phyloP scores from a whole-genome alignment of 805 yeast species.

The Kluyveromyces dobzhanskii region DNA sequence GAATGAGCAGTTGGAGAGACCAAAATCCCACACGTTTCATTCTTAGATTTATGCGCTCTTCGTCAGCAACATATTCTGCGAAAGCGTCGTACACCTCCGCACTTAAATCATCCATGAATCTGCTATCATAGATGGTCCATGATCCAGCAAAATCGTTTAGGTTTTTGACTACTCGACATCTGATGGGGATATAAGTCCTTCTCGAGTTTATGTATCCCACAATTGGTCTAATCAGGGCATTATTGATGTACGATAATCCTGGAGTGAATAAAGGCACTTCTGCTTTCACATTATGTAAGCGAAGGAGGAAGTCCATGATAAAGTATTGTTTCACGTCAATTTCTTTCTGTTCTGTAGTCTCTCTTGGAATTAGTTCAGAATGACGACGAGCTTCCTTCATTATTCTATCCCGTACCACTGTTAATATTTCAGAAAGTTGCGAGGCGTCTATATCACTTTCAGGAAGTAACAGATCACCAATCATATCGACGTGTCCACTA shows the following conservation, averaged over 20 bases:
- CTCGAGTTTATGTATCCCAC: slow-evolving; percentile 90
- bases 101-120: slow-evolving; percentile 84
- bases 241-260: slow-evolving; percentile 86
- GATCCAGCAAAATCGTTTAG: slow-evolving; percentile 85
- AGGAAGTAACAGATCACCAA: slow-evolving; percentile 84
- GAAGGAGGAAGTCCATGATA: slow-evolving; percentile 70
- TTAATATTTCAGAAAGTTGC: slow-evolving; percentile 40
- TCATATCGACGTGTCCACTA: slow-evolving; percentile 83
- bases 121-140: slow-evolving; percentile 91
- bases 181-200: slow-evolving; percentile 81
- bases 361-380: slow-evolving; percentile 19
- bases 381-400: slow-evolving; percentile 41
- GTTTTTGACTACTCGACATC: slow-evolving; percentile 72
- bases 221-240: slow-evolving; percentile 87
- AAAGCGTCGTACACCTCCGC: slow-evolving; percentile 87
- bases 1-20: slow-evolving; percentile 80
- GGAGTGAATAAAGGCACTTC: slow-evolving; percentile 77
- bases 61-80: slow-evolving; percentile 82
- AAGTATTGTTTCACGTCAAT: slow-evolving; percentile 42
- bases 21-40: slow-evolving; percentile 85
- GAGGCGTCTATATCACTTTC: slow-evolving; percentile 44
- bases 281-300: slow-evolving; percentile 81
- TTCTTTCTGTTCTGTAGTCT: slow-evolving; percentile 20
- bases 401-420: slow-evolving; percentile 39
- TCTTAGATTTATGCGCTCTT: slow-evolving; percentile 62